Evolutionary conservation across 2,329 filamentous ascomycete genomes (phyloP).

Genomic region (Tolypocladium ovalisporum): DNA sequence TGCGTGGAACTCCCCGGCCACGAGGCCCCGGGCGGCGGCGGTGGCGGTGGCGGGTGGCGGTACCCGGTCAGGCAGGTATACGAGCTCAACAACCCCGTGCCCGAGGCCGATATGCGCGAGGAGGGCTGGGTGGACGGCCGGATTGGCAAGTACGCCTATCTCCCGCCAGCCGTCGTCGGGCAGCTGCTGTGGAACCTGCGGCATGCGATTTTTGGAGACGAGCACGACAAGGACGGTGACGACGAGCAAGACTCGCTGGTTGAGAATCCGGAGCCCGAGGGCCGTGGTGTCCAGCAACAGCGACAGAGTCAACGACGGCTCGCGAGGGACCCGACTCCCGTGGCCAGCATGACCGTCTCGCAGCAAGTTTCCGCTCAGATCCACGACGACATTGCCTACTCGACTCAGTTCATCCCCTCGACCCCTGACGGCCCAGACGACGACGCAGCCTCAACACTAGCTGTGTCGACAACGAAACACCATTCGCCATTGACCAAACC

Average conservation of each 20-base stretch:
- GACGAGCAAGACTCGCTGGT: conserved; percentile 6
- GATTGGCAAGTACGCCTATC: conserved; percentile 40
- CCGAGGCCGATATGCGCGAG: conserved; percentile 37
- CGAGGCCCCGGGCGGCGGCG: conserved; percentile 19
- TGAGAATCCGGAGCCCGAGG: background rate
- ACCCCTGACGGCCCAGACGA: conserved; percentile 14
- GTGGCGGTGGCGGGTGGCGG: conserved; percentile 10
- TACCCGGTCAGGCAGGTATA: conserved; percentile 37
- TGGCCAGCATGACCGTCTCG: conserved; percentile 27
- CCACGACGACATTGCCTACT: conserved; percentile 31
- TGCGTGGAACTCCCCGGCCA: conserved; percentile 34
- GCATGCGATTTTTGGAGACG: conserved; percentile 32
- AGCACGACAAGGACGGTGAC: conserved; percentile 10
- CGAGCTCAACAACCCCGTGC: conserved; percentile 48
- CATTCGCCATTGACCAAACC: conserved; percentile 8
- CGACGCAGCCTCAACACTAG: background rate
- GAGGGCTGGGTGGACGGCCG: conserved; percentile 42
- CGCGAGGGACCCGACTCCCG: background rate
- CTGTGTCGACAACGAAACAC: background rate
- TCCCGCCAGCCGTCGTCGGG: conserved; percentile 46
- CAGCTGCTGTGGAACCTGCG: conserved; percentile 47
- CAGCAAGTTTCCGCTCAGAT: conserved; percentile 43
- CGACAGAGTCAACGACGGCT: background rate
- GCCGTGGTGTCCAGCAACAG: background rate
- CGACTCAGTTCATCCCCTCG: conserved; percentile 25